A percentile compares a stretch with the other conserved stretches of the same genome.
Conservation (phyloP, 2,329 filamentous ascomycete species). For the Curvularia sp. region DNA sequence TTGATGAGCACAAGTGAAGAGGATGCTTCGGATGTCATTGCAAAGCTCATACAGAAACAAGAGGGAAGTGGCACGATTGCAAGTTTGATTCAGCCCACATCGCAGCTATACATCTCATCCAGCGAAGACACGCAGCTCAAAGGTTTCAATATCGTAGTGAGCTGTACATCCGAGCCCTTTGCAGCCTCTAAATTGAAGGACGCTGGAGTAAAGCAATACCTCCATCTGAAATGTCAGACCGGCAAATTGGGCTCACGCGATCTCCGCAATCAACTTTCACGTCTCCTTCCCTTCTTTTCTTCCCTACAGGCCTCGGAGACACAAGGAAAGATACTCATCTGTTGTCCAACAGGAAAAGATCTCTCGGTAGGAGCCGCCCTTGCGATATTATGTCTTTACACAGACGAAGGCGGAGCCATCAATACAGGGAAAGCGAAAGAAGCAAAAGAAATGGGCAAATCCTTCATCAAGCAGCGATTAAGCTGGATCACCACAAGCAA, state of each 20-base stretch:
- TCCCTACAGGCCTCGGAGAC: constrained; percentile 2
- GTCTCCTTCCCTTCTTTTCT: constrained; percentile 63
- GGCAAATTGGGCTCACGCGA: constrained; percentile 84
- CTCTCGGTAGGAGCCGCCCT: constrained; percentile 79
- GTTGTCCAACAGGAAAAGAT: constrained; percentile 80
- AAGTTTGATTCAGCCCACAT: constrained; percentile 54
- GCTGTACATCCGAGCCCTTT: constrained; percentile 55
- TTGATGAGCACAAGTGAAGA: constrained; percentile 71
- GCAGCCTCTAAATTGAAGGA: constrained; percentile 7
- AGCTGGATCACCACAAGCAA: constrained; percentile 82
- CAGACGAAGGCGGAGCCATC: constrained; percentile 65
- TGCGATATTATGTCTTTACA: constrained; percentile 76
- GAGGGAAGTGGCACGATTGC: constrained; percentile 25
- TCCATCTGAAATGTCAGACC: constrained; percentile 70
- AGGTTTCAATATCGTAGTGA: constrained; percentile 51
- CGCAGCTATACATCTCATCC: constrained; percentile 50
- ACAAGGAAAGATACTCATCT: constrained; percentile 53
- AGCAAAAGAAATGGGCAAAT: constrained; percentile 67
- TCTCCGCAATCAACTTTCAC: constrained; percentile 73
- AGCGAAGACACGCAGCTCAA: constrained; percentile 48
- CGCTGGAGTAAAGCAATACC: constrained; percentile 52
- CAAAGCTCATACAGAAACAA: constrained; percentile 47
- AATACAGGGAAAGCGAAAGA: constrained; percentile 1
- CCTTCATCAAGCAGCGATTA: constrained; percentile 75
- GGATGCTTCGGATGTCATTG: constrained; percentile 63